Percentiles rank a stretch among this genome's conserved stretches.
Evolutionary conservation across 2,329 filamentous ascomycete genomes (phyloP).

Genomic region (Pseudohalonectria lignicola): DNA sequence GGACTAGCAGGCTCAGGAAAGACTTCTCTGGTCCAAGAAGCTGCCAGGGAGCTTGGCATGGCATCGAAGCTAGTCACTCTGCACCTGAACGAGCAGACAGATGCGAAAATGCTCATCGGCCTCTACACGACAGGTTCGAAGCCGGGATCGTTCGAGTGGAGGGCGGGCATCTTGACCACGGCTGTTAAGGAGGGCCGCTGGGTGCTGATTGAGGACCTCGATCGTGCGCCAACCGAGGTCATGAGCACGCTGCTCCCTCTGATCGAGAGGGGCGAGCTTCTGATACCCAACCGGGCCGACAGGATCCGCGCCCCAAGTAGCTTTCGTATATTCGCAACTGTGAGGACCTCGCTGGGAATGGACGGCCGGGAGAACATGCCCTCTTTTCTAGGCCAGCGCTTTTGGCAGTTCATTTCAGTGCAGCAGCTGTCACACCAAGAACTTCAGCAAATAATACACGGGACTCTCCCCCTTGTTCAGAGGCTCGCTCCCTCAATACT

Average conservation of each 20-base stretch:
- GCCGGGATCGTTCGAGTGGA: slow-evolving; percentile 86
- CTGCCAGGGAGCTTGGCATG: slow-evolving; percentile 70
- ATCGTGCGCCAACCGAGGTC: slow-evolving; percentile 88
- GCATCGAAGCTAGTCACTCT: slow-evolving; percentile 79
- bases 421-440: slow-evolving; percentile 56
- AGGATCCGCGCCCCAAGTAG: slow-evolving; percentile 70
- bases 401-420: slow-evolving; percentile 75
- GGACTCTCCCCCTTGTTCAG: slow-evolving; percentile 58
- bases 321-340: slow-evolving; percentile 86
- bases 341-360: slow-evolving; percentile 63
- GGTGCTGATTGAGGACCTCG: slow-evolving; percentile 95
- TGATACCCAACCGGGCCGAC: slow-evolving; percentile 84
- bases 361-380: slow-evolving; percentile 58
- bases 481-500: slow-evolving; percentile 50
- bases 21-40: slow-evolving; percentile 72
- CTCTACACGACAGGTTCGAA: slow-evolving; percentile 84
- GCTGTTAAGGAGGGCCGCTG: slow-evolving; percentile 90
- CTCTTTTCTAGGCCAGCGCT: slow-evolving; percentile 67
- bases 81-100: slow-evolving; percentile 95
- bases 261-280: slow-evolving; percentile 82
- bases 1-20: slow-evolving; percentile 85
- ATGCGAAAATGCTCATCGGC: slow-evolving; percentile 91
- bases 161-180: slow-evolving; percentile 83
- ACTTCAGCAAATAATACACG: slow-evolving; percentile 60
- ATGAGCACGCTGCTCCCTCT: slow-evolving; percentile 86